Conservation (phyloP, 345 rosid species). For the Citrus medica region DNA sequence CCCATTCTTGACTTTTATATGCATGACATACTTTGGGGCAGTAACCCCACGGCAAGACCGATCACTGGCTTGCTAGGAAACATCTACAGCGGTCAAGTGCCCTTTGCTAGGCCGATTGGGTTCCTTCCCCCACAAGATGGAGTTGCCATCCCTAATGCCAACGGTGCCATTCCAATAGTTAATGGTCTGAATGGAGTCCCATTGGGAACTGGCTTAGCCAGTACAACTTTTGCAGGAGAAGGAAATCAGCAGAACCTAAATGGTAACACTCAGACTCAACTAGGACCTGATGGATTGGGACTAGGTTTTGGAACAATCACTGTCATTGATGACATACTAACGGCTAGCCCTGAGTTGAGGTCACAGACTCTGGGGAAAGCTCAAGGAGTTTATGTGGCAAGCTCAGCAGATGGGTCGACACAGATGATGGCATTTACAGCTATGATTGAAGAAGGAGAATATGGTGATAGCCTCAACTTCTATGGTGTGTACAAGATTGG, state of each 20-base stretch:
- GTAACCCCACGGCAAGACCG: constrained; percentile 86
- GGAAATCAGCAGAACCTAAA: constrained; percentile 39
- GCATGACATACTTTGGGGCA: constrained; percentile 93
- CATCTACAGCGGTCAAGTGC: constrained; percentile 93
- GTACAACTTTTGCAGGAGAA: constrained; percentile 52
- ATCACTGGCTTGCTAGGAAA: constrained; percentile 89
- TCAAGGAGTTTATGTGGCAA: constrained; percentile 88
- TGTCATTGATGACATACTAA: constrained; percentile 75
- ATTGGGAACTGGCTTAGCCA: constrained; percentile 86
- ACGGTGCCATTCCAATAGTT: constrained; percentile 82
- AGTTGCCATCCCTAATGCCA: constrained; percentile 80
- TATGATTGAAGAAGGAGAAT: constrained; percentile 88
- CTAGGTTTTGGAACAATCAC: constrained; percentile 92
- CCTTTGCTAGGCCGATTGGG: constrained; percentile 83
- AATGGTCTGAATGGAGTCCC: constrained; percentile 84
- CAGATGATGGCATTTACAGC: constrained; percentile 98
- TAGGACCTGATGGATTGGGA: constrained; percentile 83
- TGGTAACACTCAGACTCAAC: constrained; percentile 55
- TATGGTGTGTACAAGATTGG: constrained; percentile 76
- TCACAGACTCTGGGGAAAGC: constrained; percentile 80
- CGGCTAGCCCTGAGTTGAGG: constrained; percentile 75
- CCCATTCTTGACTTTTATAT: constrained; percentile 73
- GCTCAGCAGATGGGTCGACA: constrained; percentile 73
- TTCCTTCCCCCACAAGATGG: constrained; percentile 64
- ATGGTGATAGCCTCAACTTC: constrained; percentile 85